Evolutionary conservation across 2,329 filamentous ascomycete genomes (phyloP).

Genomic region (Aspergillus ochraceoroseus): DNA sequence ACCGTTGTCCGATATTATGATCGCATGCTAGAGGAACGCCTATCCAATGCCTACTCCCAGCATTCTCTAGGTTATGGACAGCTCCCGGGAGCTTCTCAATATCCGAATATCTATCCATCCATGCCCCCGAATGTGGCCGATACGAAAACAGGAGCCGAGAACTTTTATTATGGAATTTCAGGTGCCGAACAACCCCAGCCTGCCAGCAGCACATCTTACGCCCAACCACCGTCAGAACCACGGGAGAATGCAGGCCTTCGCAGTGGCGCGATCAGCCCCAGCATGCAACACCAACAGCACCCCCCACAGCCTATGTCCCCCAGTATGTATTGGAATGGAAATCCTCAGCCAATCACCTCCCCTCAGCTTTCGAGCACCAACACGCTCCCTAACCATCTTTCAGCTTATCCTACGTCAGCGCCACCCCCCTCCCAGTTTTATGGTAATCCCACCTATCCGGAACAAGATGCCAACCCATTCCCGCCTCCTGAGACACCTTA

Average conservation of each 20-base stretch:
- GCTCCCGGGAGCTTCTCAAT: conserved; percentile 45
- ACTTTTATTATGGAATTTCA: conserved; percentile 70
- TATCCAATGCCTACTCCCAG: conserved; percentile 88
- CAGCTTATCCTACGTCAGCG: conserved; percentile 17
- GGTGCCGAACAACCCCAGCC: conserved; percentile 46
- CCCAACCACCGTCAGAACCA: conserved; percentile 39
- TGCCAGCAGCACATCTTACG: conserved; percentile 51
- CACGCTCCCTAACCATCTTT: conserved; percentile 18
- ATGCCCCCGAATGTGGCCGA: conserved; percentile 54
- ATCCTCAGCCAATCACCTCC: conserved; percentile 19
- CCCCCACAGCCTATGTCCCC: conserved; percentile 16
- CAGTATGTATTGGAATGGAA: conserved; percentile 23
- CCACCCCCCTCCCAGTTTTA: conserved; percentile 22
- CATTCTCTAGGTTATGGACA: conserved; percentile 61
- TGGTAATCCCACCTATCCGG: conserved; percentile 13
- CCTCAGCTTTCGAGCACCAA: conserved; percentile 19
- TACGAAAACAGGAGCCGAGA: conserved; percentile 60
- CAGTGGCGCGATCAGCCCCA: conserved; percentile 20
- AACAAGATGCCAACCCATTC: conserved; percentile 18
- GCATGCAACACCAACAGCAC: conserved; percentile 23
- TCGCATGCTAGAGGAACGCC: conserved; percentile 90
- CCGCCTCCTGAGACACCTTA: conserved; percentile 21
- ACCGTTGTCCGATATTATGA: conserved; percentile 98
- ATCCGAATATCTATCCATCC: conserved; percentile 65
- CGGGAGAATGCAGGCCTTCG: conserved; percentile 11